Evolutionary conservation across 106 monocot species (phyloP), one percentile per base, ranked within the genome.

Genomic region (Gastrodia elata): DNA sequence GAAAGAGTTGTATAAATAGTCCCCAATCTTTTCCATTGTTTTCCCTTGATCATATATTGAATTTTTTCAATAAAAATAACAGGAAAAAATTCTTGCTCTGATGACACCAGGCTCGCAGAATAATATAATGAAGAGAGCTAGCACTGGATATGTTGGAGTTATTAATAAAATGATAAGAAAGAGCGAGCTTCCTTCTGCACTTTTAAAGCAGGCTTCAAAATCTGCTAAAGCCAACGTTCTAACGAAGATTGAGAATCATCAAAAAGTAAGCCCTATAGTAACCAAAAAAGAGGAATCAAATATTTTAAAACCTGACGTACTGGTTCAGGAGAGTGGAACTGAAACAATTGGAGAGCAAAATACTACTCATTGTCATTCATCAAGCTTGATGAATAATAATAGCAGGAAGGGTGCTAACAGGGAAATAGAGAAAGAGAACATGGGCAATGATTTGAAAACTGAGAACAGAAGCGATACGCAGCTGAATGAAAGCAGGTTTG

Each of bases 1-100:
- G 30, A 32, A 13, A 30, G 24, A 61, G 30, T 30, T 30, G 28
- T 61, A 30, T 28, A 32, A 27, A 32, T 32, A 61, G 9, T 61
- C 32, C 13, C 30, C 14, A 61, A 57, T 6, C 61, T 32, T 61
- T 61, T 61, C 11, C 8, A 13, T 13, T 61, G 1, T 61, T 61
- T n/a, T 11, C 61, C 30, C 32, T 14, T 13, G 61, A 61, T 27
- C 14, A 32, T 32, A 13, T 32, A 61, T 61, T 61, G 14, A 32
- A n/a, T n/a, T 30, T 61, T 32, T 32, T 30, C 32, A 30, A 1
- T 9, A 59, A 26, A 61, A 30, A 61, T 61, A 30, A 32, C 61
- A 61, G 61, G 61, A 61, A 32, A 61, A 61, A 61, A 30, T 14
- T 61, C 61, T 61, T 13, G 61, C 32, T 32, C 61, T 32, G 30